Percentiles rank a stretch among this genome's conserved stretches.
Evolutionary conservation across 495 filamentous ascomycete genomes (phyloP).

Genomic region (Poronia punctata): DNA sequence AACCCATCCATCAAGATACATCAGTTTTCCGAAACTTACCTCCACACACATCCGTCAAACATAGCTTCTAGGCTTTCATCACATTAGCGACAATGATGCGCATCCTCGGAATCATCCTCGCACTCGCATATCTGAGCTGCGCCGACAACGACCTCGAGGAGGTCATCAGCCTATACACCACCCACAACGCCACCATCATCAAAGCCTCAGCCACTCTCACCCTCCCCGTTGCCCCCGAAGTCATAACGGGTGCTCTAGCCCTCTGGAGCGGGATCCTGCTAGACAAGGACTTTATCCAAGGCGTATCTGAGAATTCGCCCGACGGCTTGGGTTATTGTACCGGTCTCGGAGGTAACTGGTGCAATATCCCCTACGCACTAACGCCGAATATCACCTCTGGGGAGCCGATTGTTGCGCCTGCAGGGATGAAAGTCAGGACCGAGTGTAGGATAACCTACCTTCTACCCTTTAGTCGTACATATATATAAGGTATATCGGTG

Average conservation of each 20-base stretch:
- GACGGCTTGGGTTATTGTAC: slow-evolving; percentile 4
- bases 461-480: not conserved
- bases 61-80: too few species aligned
- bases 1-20: too few species aligned
- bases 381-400: not conserved
- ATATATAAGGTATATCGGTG: too few species aligned
- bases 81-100: too few species aligned
- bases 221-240: slow-evolving; percentile 1
- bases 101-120: too few species aligned
- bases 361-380: slow-evolving; percentile 9
- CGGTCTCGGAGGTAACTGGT: slow-evolving; percentile 7
- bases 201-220: slow-evolving; percentile 7
- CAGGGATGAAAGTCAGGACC: slow-evolving; percentile 4
- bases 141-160: too few species aligned
- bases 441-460: slow-evolving; percentile 1
- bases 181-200: slow-evolving; percentile 1
- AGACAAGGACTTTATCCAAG: slow-evolving; percentile 8
- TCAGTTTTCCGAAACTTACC: too few species aligned
- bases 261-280: slow-evolving; percentile 7
- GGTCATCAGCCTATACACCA: slow-evolving; percentile 2
- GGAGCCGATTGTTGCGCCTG: slow-evolving; percentile 1
- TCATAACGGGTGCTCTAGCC: slow-evolving; percentile 5
- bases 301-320: slow-evolving; percentile 7
- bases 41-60: too few species aligned
- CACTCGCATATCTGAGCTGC: too few species aligned